Evolutionary conservation across 2,329 filamentous ascomycete species (phyloP), one percentile per base, ranked within the genome.

Genomic region (Fusarium odoratissimum): DNA sequence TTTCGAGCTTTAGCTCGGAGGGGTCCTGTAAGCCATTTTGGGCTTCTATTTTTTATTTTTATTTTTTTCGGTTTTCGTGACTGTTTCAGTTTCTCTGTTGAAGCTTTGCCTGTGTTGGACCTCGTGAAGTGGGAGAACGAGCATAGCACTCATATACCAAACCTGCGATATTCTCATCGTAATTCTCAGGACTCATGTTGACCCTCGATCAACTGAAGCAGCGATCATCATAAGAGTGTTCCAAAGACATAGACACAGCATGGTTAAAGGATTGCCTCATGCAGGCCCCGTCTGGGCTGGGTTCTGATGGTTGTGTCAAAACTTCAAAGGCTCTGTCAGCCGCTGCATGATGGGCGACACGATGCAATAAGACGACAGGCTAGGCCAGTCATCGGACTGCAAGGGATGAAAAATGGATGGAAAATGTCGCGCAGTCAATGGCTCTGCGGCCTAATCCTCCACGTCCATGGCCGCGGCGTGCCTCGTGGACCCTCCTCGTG

Each of bases 341-440:
- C 46, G 33, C 30, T 31, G 35, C 38, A 42, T 38, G 33, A 54
- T 31, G 49, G 31, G 52, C 38, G 52, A 52, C 33, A 55, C 44
- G 57, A 73, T 51, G 23, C 46, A 52, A 56, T 31, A 33, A 40
- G 31, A 45, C 28, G 23, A 45, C 45, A 54, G 49, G 17, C 41
- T 61, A 59, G 49, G 31, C 58, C 64, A 45, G 41, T 42, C 52
- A 60, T 69, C 58, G 41, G 58, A 45, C 51, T 69, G 69, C 58
- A 67, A 67, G 60, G 54, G 49, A 67, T 42, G 45, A 23, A 41
- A 37, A 57, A 46, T 56, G 42, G 51, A 55, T 58, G 56, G 40
- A 67, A 73, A 74, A 75, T 74, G 59, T 71, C 71, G 71, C 71
- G 67, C 67, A 65, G 71, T 74, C 37, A 44, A 68, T 52, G 60